These are phyloP conservation scores for Paecilomyces formosus DNA, from an alignment of 2,329 filamentous ascomycete genomes.

Conservation along the genomic window DNA sequence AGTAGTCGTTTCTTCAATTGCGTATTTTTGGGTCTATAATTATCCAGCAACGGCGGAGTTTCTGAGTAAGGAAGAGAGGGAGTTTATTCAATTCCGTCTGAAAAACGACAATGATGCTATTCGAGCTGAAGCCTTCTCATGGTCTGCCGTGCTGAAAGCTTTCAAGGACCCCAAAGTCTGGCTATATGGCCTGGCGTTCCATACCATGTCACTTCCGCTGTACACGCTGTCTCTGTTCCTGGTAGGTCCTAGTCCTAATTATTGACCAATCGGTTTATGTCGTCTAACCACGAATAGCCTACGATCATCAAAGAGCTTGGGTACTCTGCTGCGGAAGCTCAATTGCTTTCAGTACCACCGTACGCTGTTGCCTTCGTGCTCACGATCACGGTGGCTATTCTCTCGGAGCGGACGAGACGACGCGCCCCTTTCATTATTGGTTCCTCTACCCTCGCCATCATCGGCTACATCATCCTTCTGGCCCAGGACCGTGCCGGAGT, in stretches of 20 bases:
- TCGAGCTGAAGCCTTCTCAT: constrained; percentile 60
- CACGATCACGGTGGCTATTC: constrained; percentile 51
- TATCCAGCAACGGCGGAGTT: constrained; percentile 37
- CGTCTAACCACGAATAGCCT: constrained; percentile 15
- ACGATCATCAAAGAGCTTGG: constrained; percentile 38
- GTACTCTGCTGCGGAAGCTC: constrained; percentile 33
- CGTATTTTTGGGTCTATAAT: constrained; percentile 36
- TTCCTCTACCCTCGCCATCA: constrained; percentile 48
- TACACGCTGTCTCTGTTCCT: constrained; percentile 35
- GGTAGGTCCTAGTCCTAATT: constrained; percentile 10
- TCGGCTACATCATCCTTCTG: constrained; percentile 58
- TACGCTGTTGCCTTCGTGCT: constrained; percentile 57
- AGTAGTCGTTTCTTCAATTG: constrained; percentile 43
- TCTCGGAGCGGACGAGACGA: constrained; percentile 51
- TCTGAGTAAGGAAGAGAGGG: constrained; percentile 43
- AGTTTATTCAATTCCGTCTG: constrained; percentile 55
- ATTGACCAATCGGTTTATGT: neutral
- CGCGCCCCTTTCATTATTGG: constrained; percentile 59
- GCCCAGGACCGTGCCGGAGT: constrained; percentile 48
- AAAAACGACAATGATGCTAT: constrained; percentile 63
- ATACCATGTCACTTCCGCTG: constrained; percentile 60
- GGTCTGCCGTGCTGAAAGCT: constrained; percentile 57
- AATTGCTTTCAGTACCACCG: constrained; percentile 56
- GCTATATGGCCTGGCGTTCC: constrained; percentile 65
- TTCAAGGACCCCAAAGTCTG: constrained; percentile 63